Evolutionary conservation across 805 yeast species (phyloP), one percentile per base, ranked within the genome.

Genomic region (Candida tammaniensis): DNA sequence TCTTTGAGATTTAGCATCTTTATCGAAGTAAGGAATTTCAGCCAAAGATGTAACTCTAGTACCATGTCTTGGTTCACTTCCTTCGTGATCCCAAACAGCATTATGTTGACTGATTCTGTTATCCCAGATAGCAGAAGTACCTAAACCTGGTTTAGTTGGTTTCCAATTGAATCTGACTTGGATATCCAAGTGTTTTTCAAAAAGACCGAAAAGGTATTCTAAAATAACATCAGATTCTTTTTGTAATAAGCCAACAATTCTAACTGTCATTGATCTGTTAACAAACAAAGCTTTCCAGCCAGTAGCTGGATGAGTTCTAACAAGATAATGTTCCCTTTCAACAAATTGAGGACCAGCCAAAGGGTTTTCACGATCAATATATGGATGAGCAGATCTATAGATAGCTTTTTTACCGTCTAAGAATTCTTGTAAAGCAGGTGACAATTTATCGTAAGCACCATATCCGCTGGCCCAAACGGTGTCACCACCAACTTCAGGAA

Each of bases 251-350:
- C 80, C 82, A 7, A 69, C 67, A 38, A 77, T 76, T 39, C 74
- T 61, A 27, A 50, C 59, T 10, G 80, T 76, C 68, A 67, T 65
- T 14, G 64, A 57, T 30, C 77, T 64, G 55, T 76, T 76, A 27
- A 76, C 74, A 40, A 61, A 78, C 43, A 78, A 56, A 1, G 78
- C 59, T 54, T 78, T 79, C 74, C 77, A 68, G 27, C 82, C 82
- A 18, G 83, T 78, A 10, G 71, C 80, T 7, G 85, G 84, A 46
- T 80, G 80, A 24, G 82, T 75, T 58, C 83, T 70, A 22, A 79
- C 70, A 17, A 79, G 43, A 3, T 82, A 83, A 54, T 79, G 85
- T 39, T 68, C 73, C 53, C 80, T 68, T 44, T 68, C 78, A 35
- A 76, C 60, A 35, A 64, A 64, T 37, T 64, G 64, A 12, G 68